These are phyloP conservation scores for Babesia ovata DNA, from an alignment of 169 alveolate species.

Conservation along the genomic window DNA sequence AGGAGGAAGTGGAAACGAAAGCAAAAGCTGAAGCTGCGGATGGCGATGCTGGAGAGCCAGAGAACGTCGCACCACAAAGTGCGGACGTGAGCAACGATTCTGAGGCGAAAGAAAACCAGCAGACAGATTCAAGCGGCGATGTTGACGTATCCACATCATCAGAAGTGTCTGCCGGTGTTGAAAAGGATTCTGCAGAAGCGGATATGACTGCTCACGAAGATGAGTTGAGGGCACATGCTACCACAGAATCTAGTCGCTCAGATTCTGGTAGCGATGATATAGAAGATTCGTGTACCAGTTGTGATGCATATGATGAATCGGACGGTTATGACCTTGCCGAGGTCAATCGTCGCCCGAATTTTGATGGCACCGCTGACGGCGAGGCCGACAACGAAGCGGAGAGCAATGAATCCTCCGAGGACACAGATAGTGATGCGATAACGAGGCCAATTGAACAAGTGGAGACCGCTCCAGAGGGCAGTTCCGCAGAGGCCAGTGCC, in stretches of 20 bases:
- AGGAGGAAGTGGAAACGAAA: not conserved
- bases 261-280: not conserved
- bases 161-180: too few species aligned
- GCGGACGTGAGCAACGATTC: not conserved
- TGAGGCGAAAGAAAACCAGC: not conserved
- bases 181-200: too few species aligned
- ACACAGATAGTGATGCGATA: not conserved
- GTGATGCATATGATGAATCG: constrained; percentile 35
- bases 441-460: not conserved
- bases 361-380: constrained; percentile 1
- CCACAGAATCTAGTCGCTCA: not conserved
- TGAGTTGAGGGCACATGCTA: not conserved
- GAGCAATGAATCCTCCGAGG: not conserved
- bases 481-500: too few species aligned
- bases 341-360: not conserved
- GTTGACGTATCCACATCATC: too few species aligned
- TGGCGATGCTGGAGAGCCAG: not conserved
- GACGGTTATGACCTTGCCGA: not conserved
- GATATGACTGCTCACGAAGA: too few species aligned
- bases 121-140: not conserved
- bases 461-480: not conserved
- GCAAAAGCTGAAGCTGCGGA: not conserved
- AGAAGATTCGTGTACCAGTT: constrained; percentile 25
- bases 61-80: not conserved
- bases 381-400: not conserved